These are phyloP conservation scores for Cryptococcus amylolentus DNA, from an alignment of 1,284 basidiomycete genomes.

Conservation along the genomic window DNA sequence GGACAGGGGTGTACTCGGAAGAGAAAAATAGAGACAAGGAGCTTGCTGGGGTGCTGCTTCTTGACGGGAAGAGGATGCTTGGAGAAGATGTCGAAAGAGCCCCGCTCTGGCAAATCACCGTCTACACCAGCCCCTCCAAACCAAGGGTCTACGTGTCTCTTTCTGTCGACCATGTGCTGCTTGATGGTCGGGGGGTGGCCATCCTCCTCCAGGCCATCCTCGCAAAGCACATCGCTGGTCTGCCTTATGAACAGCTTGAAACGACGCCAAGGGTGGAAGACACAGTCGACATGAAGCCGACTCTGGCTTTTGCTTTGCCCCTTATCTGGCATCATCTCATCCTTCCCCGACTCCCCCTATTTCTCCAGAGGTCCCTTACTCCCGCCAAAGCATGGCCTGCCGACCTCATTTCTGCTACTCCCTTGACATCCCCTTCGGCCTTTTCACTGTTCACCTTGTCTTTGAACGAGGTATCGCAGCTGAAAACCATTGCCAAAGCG, in stretches of 20 bases:
- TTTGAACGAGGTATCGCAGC: slow-evolving; percentile 2
- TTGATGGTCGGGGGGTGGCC: slow-evolving; percentile 23
- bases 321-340: slow-evolving; percentile 31
- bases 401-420: slow-evolving; percentile 3
- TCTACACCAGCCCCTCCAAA: slow-evolving; percentile 1
- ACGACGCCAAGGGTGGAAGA: slow-evolving; percentile 20
- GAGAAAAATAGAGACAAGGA: background rate
- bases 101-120: slow-evolving; percentile 15
- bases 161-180: slow-evolving; percentile 6
- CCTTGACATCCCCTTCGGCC: slow-evolving; percentile 6
- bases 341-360: slow-evolving; percentile 31
- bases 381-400: slow-evolving; percentile 27
- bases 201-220: slow-evolving; percentile 17
- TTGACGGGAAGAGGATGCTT: background rate
- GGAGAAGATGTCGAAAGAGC: background rate
- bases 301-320: slow-evolving; percentile 1
- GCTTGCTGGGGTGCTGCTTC: slow-evolving; percentile 1
- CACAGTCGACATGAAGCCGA: slow-evolving; percentile 23
- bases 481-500: slow-evolving; percentile 20
- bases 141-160: slow-evolving; percentile 6
- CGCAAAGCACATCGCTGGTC: slow-evolving; percentile 8
- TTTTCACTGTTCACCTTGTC: slow-evolving; percentile 18
- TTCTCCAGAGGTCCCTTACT: slow-evolving; percentile 24
- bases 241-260: slow-evolving; percentile 16
- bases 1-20: background rate